These are phyloP conservation scores for Aspergillus conjunctus DNA, from an alignment of 495 filamentous ascomycete species.

Conservation along the genomic window DNA sequence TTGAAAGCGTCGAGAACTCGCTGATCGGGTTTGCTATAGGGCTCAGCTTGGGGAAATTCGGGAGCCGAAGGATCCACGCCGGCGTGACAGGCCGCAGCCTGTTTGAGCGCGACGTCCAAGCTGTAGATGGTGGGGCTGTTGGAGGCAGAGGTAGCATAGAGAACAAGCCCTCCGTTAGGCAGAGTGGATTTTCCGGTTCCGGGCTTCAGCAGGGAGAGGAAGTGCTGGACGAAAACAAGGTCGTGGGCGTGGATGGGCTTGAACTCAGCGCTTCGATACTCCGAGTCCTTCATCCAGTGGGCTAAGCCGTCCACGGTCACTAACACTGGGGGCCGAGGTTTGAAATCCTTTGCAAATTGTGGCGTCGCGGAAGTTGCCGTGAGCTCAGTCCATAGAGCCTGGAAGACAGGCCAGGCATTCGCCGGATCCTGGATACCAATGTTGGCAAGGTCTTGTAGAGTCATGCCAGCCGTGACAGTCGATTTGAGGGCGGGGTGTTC, in stretches of 20 bases:
- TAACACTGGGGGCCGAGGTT: constrained; percentile 72
- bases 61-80: constrained; percentile 35
- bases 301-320: constrained; percentile 75
- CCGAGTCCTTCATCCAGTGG: constrained; percentile 75
- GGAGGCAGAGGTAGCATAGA: constrained; percentile 69
- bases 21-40: constrained; percentile 68
- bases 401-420: constrained; percentile 78
- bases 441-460: constrained; percentile 67
- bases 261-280: constrained; percentile 68
- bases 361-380: constrained; percentile 55
- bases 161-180: constrained; percentile 74
- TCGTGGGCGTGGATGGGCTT: constrained; percentile 85
- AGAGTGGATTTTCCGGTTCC: constrained; percentile 54
- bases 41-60: constrained; percentile 58
- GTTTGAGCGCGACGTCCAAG: constrained; percentile 65
- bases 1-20: constrained; percentile 59
- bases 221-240: constrained; percentile 73
- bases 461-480: constrained; percentile 57
- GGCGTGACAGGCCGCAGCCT: constrained; percentile 46
- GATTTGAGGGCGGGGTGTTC: constrained; percentile 61
- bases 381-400: constrained; percentile 79
- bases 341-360: constrained; percentile 37
- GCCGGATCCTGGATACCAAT: constrained; percentile 74
- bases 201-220: constrained; percentile 63
- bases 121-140: constrained; percentile 63